phyloP scores from a whole-genome alignment of 2,329 filamentous ascomycete genomes.

The Trichoderma sp. region DNA sequence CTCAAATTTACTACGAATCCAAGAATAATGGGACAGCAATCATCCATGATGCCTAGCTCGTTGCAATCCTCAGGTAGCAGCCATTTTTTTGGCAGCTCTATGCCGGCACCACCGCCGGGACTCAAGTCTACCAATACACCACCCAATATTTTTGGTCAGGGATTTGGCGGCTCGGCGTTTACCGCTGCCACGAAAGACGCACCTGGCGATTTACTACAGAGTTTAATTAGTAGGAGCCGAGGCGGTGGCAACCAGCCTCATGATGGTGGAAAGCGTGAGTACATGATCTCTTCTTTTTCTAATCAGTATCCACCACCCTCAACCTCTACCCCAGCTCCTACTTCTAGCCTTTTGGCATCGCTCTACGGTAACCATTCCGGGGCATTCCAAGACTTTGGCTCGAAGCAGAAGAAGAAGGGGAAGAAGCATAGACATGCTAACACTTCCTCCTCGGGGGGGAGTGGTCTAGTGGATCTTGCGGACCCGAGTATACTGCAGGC shows the following conservation, averaged over 20 bases:
- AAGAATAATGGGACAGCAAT: constrained; percentile 78
- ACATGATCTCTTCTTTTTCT: constrained; percentile 88
- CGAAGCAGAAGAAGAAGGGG: constrained; percentile 99
- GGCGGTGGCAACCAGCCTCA: constrained; percentile 67
- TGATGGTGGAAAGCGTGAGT: constrained; percentile 97
- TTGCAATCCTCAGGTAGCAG: constrained; percentile 59
- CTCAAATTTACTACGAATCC: constrained; percentile 77
- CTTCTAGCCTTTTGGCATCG: constrained; percentile 85
- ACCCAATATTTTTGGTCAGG: constrained; percentile 90
- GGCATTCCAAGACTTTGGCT: constrained; percentile 84
- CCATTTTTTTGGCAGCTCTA: constrained; percentile 78
- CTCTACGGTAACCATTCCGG: constrained; percentile 85
- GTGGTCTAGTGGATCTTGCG: constrained; percentile 99
- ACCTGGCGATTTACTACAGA: constrained; percentile 66
- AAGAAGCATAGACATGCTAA: constrained; percentile 99
- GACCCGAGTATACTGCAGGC: constrained; percentile 99
- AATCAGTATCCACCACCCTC: constrained; percentile 80
- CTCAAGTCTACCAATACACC: constrained; percentile 94
- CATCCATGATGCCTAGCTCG: constrained; percentile 75
- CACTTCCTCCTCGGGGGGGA: constrained; percentile 99
- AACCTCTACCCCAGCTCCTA: constrained; percentile 80
- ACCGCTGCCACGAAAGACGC: constrained; percentile 67
- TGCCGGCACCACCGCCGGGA: constrained; percentile 90
- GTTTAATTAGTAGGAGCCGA: constrained; percentile 70
- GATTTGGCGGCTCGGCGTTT: constrained; percentile 74